Evolutionary conservation across 208 protist species (phyloP).

Genomic region (Wallacemonas sp.): DNA sequence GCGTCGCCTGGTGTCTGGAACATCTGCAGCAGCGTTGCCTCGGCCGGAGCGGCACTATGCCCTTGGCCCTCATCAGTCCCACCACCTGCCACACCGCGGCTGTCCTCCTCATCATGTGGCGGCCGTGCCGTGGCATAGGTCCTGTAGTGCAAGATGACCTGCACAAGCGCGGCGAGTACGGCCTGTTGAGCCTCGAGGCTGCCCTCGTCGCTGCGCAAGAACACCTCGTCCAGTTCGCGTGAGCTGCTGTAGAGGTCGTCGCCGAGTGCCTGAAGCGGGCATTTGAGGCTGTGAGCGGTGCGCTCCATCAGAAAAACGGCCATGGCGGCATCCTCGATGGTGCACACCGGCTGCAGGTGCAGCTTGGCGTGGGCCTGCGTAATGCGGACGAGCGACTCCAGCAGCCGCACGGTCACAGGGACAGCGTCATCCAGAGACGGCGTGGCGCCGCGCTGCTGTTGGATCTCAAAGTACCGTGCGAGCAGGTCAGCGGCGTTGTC

Average conservation of each 20-base stretch:
- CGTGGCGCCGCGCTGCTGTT: constrained; percentile 67
- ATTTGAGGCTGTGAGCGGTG: constrained; percentile 82
- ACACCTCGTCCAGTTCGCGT: constrained; percentile 67
- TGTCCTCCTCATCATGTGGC: neutral
- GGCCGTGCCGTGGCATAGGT: constrained; percentile 5
- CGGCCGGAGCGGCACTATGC: too few species aligned
- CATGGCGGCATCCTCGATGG: constrained; percentile 83
- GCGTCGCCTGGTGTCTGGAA: neutral
- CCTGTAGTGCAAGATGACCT: constrained; percentile 62
- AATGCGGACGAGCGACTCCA: constrained; percentile 95
- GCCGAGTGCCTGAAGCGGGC: constrained; percentile 59
- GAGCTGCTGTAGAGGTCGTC: constrained; percentile 75
- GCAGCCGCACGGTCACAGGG: constrained; percentile 95
- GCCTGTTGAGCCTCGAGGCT: constrained; percentile 41
- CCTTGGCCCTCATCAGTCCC: constrained; percentile 12
- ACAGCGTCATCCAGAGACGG: constrained; percentile 82
- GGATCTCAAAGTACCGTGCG: constrained; percentile 74
- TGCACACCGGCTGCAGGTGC: constrained; percentile 82
- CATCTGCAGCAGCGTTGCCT: constrained; percentile 8
- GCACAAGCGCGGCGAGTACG: constrained; percentile 54
- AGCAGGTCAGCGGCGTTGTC: constrained; percentile 74
- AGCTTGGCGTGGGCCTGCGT: constrained; percentile 95
- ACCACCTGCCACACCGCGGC: neutral
- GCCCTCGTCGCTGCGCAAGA: constrained; percentile 44
- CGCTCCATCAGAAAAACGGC: constrained; percentile 89